phyloP scores from a whole-genome alignment of 2,329 filamentous ascomycete genomes.

The Botrytis squamosa region DNA sequence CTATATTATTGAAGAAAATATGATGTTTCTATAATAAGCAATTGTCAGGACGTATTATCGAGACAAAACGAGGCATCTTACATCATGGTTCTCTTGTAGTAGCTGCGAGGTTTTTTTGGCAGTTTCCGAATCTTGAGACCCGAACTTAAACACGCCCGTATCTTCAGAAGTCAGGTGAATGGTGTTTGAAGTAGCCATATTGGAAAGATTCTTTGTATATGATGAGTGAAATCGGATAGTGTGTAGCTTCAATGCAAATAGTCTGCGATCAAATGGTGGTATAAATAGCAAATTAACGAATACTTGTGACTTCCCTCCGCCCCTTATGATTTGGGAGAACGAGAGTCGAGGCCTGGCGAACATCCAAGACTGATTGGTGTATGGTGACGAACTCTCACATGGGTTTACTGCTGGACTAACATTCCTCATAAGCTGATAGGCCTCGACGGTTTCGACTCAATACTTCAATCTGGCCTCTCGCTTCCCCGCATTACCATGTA shows the following conservation, averaged over 20 bases:
- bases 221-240: background rate
- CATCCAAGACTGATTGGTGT: background rate
- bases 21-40: constrained; percentile 58
- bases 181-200: constrained; percentile 40
- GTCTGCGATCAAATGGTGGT: background rate
- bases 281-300: background rate
- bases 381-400: background rate
- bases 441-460: background rate
- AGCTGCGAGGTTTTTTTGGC: constrained; percentile 64
- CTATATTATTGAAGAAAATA: constrained; percentile 73
- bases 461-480: background rate
- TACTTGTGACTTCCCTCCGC: background rate
- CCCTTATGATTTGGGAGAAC: constrained; percentile 2
- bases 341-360: background rate
- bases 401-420: background rate
- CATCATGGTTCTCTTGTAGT: constrained; percentile 72
- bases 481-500: background rate
- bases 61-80: constrained; percentile 28
- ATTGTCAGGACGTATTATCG: constrained; percentile 1
- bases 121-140: constrained; percentile 54
- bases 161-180: constrained; percentile 50
- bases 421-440: background rate
- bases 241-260: background rate
- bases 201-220: background rate
- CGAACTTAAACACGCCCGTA: constrained; percentile 49